phyloP scores from a whole-genome alignment of 176 grass and related monocot genomes.

The Pontederia paniculata region DNA sequence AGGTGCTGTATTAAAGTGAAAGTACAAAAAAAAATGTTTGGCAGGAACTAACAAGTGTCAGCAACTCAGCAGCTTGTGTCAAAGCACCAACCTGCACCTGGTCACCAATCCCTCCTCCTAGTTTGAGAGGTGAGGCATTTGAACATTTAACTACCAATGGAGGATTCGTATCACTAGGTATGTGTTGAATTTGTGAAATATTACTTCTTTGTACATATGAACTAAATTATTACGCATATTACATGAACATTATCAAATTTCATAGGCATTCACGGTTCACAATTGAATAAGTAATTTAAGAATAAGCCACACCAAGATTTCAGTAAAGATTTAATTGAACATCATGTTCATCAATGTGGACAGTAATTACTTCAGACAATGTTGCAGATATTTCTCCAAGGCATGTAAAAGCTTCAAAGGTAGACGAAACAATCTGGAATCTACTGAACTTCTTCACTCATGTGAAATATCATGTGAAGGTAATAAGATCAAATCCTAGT shows the following conservation, averaged over 20 bases:
- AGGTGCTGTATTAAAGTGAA: constrained; percentile 1
- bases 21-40: constrained; percentile 1
- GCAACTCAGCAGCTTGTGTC: constrained; percentile 20
- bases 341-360: too few relatives aligned
- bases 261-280: too few relatives aligned
- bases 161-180: constrained; percentile 84
- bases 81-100: constrained; percentile 55
- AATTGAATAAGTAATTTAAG: too few relatives aligned
- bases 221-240: too few relatives aligned
- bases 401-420: constrained; percentile 42
- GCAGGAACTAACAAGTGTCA: constrained; percentile 64
- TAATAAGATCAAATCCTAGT: background rate
- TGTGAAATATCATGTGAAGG: constrained; percentile 87
- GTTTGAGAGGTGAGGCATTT: constrained; percentile 60
- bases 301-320: too few relatives aligned
- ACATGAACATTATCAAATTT: too few relatives aligned
- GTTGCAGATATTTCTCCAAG: constrained; percentile 41
- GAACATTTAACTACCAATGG: constrained; percentile 76
- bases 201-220: too few relatives aligned
- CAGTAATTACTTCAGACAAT: too few relatives aligned
- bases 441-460: constrained; percentile 70
- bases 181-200: background rate
- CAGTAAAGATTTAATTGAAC: too few relatives aligned
- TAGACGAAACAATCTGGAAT: constrained; percentile 57
- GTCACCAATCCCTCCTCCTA: constrained; percentile 79